Base-by-base conservation (phyloP, 176 grass and related monocot genomes). In the Rhynchospora pubera region DNA sequence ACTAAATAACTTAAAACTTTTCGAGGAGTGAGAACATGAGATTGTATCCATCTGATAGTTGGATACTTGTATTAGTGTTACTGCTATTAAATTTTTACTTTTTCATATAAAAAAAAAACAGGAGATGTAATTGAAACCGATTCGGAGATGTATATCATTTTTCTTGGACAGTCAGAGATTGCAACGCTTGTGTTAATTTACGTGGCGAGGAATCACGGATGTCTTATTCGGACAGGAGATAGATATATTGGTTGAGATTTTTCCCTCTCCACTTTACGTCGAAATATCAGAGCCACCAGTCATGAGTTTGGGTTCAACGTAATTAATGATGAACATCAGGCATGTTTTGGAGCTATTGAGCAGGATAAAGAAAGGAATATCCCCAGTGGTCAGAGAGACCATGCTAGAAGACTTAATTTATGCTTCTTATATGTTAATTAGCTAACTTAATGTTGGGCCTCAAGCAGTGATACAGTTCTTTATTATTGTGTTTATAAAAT, bases 271-370 rank as follows among this genome's bases (percentile, higher is more conserved):
- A 51, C 69, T 74, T 67, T 74, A 24, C 46, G 44, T 65, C 13
- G 69, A 73, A 74, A 74, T 74, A 74, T 74, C 69, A 74, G 45
- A 74, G 45, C 46, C 69, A 74, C 69, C 10, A 74, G 69, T 52
- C 45, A 6, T 0, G 1, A 50, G 69, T 73, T 73, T 73, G 9
- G 45, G 45, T 48, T 23, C 0, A 50, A 73, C 10, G 3, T 6
- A 7, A 22, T n/a, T 73, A 34, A 65, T 68, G 34, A 7, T 42
- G 23, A 64, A 64, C 30, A 64, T 64, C 23, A 26, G n/a, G 0
- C 58, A 5, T 59, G 3, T 21, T 67, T 67, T 42, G 32, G 65
- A n/a, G 26, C 11, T 39, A 39, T 39, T 39, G 3, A 39, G 34
- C 34, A 39, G 34, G 34, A 39, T 39, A 39, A 39, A 39, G 34